Conservation (phyloP, 768 basidiomycete genomes). For the Phlebiopsis flavidoalba region DNA sequence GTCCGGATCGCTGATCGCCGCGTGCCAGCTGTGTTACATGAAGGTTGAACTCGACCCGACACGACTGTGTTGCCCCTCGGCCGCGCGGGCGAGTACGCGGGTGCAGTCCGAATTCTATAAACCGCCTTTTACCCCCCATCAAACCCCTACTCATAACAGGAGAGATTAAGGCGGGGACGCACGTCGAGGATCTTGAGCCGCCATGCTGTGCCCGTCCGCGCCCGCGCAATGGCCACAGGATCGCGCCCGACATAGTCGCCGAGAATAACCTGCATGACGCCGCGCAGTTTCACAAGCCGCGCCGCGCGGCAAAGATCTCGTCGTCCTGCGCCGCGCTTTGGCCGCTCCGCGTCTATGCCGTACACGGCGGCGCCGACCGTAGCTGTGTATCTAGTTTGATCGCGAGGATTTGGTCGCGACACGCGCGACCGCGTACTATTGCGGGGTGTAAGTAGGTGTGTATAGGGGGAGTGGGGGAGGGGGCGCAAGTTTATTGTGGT, state of each 20-base stretch:
- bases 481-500: slow-evolving; percentile 56
- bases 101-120: background rate
- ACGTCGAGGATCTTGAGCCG: slow-evolving; percentile 65
- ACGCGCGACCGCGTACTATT: no score
- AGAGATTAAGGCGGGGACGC: background rate
- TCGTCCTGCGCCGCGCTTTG: slow-evolving; percentile 51
- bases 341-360: slow-evolving; percentile 9
- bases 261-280: slow-evolving; percentile 65
- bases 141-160: background rate
- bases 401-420: slow-evolving; percentile 51
- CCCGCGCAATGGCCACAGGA: slow-evolving; percentile 63
- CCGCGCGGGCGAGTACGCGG: background rate
- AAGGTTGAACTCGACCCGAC: slow-evolving; percentile 59
- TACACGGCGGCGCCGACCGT: slow-evolving; percentile 21
- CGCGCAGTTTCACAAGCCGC: slow-evolving; percentile 67
- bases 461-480: background rate
- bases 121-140: no score
- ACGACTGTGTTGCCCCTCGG: background rate
- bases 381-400: slow-evolving; percentile 65
- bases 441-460: no score
- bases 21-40: slow-evolving; percentile 53
- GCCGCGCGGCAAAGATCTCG: slow-evolving; percentile 73
- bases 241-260: slow-evolving; percentile 71
- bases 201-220: slow-evolving; percentile 63
- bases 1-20: slow-evolving; percentile 53